These are phyloP conservation scores for Fusarium penzigii DNA, from an alignment of 2,329 filamentous ascomycete species.

Conservation along the genomic window DNA sequence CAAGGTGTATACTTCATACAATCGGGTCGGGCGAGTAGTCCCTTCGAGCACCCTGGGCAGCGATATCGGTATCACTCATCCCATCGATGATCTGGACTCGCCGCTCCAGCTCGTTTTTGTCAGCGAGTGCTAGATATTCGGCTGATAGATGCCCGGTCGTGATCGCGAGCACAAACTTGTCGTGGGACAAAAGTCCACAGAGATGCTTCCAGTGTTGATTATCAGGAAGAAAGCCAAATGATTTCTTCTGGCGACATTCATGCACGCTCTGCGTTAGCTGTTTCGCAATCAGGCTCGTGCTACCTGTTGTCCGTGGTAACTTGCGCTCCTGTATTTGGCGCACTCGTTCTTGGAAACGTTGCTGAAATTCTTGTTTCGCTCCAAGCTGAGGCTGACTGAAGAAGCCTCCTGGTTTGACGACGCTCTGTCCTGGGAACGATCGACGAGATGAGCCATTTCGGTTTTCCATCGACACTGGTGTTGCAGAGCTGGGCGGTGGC, in stretches of 20 bases:
- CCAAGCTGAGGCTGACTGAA: slow-evolving; percentile 27
- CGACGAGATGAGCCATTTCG: too few relatives aligned
- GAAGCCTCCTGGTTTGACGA: slow-evolving; percentile 17
- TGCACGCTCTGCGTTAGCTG: slow-evolving; percentile 29
- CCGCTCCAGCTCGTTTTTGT: slow-evolving; percentile 26
- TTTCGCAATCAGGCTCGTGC: slow-evolving; percentile 9
- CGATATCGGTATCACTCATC: slow-evolving; percentile 30
- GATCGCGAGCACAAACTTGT: slow-evolving; percentile 35
- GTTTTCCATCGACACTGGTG: not conserved
- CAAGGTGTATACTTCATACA: slow-evolving; percentile 29
- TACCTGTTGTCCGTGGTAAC: slow-evolving; percentile 1
- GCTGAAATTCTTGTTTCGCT: slow-evolving; percentile 30
- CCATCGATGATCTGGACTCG: slow-evolving; percentile 28
- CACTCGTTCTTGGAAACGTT: slow-evolving; percentile 12
- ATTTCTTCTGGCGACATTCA: slow-evolving; percentile 22
- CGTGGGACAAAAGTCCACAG: slow-evolving; percentile 22
- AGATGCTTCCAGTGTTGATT: slow-evolving; percentile 39
- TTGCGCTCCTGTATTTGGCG: slow-evolving; percentile 10
- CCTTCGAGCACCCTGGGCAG: slow-evolving; percentile 19
- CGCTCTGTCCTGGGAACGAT: not conserved
- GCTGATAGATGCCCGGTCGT: slow-evolving; percentile 29
- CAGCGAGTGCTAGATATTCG: slow-evolving; percentile 30
- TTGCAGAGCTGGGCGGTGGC: not conserved
- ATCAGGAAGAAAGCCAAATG: slow-evolving; percentile 34
- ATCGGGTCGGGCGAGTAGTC: slow-evolving; percentile 30